These are phyloP conservation scores for Claviceps maximensis DNA, from an alignment of 2,329 filamentous ascomycete genomes.

Conservation along the genomic window DNA sequence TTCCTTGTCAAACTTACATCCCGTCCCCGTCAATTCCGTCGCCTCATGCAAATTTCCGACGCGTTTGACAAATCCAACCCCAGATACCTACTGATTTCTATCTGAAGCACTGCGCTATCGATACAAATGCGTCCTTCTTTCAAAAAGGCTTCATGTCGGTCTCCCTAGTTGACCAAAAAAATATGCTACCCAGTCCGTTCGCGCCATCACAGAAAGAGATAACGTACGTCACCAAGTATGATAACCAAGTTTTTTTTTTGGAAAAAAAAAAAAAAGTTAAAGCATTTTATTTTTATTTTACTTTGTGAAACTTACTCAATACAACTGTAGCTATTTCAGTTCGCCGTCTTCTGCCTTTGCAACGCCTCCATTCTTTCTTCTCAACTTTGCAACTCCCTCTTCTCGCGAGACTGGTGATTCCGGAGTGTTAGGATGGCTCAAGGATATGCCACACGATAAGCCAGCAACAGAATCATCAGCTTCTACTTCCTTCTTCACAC, in stretches of 20 bases:
- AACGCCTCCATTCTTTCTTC: conserved; percentile 9
- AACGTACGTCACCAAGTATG: conserved; percentile 12
- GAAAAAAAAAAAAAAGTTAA: no score
- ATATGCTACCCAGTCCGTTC: conserved; percentile 1
- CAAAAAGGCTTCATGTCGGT: conserved; percentile 10
- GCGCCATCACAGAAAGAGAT: conserved; percentile 7
- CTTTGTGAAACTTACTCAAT: background rate
- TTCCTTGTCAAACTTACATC: background rate
- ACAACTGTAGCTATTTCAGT: conserved; percentile 19
- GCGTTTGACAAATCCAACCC: background rate
- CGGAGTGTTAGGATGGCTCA: conserved; percentile 1
- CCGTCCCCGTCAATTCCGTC: background rate
- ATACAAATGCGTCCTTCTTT: background rate
- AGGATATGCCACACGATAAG: conserved; percentile 4
- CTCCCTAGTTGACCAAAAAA: conserved; percentile 1
- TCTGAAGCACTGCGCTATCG: background rate
- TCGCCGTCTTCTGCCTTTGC: conserved; percentile 11
- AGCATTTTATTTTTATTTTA: background rate
- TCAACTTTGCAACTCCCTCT: conserved; percentile 7
- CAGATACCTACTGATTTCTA: background rate
- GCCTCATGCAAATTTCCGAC: background rate
- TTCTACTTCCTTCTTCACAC: background rate
- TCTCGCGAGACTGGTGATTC: conserved; percentile 1
- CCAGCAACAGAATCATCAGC: background rate
- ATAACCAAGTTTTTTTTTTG: background rate